phyloP scores from a whole-genome alignment of 1,284 basidiomycete genomes.

The Melampsora americana region DNA sequence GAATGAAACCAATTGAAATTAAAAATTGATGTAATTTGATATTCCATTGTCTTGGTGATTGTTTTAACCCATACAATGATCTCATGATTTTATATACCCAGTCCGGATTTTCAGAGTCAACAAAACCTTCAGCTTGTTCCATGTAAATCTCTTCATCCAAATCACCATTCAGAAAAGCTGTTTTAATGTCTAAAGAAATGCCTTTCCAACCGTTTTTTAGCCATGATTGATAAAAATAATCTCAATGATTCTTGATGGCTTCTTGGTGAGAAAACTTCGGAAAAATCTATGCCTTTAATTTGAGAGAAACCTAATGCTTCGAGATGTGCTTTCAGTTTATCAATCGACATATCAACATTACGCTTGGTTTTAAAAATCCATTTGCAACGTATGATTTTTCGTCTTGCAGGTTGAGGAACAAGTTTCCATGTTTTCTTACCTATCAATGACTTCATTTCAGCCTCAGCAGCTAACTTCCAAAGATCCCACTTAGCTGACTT shows the following conservation, averaged over 20 bases:
- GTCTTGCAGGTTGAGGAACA: not conserved
- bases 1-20: not conserved
- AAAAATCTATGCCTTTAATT: constrained; percentile 33
- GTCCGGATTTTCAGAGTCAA: not conserved
- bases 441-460: not conserved
- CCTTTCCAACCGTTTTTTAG: not conserved
- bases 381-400: not conserved
- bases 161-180: constrained; percentile 1
- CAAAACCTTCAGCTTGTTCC: constrained; percentile 11
- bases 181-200: not conserved
- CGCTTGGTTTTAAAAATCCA: constrained; percentile 16
- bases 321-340: constrained; percentile 1
- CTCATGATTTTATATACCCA: not conserved
- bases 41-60: constrained; percentile 14
- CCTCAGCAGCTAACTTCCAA: not conserved
- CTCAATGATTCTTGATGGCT: not conserved
- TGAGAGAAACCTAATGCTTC: constrained; percentile 34
- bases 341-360: not conserved
- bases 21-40: not conserved
- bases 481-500: not conserved
- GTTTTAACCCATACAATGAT: constrained; percentile 3
- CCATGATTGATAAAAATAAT: not conserved
- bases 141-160: not conserved
- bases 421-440: not conserved
- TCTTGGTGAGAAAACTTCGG: constrained; percentile 40